A percentile compares a stretch with the other conserved stretches of the same genome.
Conservation (phyloP, 352 stramenopile genomes). For the Phytophthora citricola region DNA sequence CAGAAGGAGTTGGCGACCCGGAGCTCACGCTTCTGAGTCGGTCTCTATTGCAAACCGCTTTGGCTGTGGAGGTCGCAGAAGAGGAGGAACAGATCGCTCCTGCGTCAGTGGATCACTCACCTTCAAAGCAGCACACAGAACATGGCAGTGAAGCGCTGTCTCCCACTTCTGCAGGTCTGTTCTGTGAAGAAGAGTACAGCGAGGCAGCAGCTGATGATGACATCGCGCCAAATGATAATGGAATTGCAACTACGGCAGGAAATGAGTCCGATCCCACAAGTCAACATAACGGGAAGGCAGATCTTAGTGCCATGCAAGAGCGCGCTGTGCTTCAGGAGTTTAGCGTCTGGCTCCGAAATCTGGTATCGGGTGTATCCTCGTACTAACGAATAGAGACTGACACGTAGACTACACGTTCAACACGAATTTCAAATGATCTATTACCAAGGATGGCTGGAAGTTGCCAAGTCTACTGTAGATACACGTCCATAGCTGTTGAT, state of each 20-base stretch:
- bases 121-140: constrained; percentile 9
- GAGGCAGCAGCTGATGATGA: constrained; percentile 37
- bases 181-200: constrained; percentile 77
- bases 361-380: constrained; percentile 32
- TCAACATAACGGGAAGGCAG: constrained; percentile 8
- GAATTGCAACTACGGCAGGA: not conserved
- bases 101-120: not conserved
- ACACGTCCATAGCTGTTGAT: not conserved
- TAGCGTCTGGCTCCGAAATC: constrained; percentile 76
- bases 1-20: constrained; percentile 33
- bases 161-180: constrained; percentile 52
- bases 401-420: constrained; percentile 1
- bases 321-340: constrained; percentile 83
- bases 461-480: constrained; percentile 2
- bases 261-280: constrained; percentile 7
- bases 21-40: constrained; percentile 58
- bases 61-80: constrained; percentile 42
- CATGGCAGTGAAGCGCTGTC: constrained; percentile 40
- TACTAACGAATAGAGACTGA: constrained; percentile 20
- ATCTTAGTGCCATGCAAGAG: constrained; percentile 61
- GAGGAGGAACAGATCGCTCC: constrained; percentile 20
- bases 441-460: constrained; percentile 5
- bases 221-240: constrained; percentile 15
- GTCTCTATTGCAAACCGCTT: constrained; percentile 59
- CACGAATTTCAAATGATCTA: constrained; percentile 32